phyloP scores from a whole-genome alignment of 2,329 filamentous ascomycete genomes.

The Ophiostoma fasciatum region DNA sequence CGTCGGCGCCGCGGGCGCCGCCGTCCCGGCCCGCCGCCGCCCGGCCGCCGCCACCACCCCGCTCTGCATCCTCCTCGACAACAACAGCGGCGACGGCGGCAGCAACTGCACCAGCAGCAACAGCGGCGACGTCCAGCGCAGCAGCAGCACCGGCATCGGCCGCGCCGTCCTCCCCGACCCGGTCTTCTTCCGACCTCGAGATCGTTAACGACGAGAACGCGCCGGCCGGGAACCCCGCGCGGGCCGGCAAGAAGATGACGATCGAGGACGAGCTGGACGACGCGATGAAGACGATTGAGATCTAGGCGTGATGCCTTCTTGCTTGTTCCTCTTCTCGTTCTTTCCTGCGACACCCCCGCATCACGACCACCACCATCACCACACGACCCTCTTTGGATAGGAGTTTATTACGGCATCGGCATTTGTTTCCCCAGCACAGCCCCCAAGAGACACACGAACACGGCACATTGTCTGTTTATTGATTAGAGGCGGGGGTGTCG shows the following conservation, averaged over 20 bases:
- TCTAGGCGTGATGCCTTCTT: conserved; percentile 21
- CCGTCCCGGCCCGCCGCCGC: conserved; percentile 17
- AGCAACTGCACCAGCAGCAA: conserved; percentile 1
- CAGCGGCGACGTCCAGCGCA: not conserved
- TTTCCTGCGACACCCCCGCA: conserved; percentile 1
- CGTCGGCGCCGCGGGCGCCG: conserved; percentile 38
- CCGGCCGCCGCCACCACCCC: not conserved
- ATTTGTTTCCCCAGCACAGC: no score
- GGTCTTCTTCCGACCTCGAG: no score
- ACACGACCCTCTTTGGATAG: conserved; percentile 9
- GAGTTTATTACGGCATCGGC: conserved; percentile 10
- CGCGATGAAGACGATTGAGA: conserved; percentile 48
- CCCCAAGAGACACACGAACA: conserved; percentile 4
- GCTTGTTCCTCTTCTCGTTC: not conserved
- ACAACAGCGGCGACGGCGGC: not conserved
- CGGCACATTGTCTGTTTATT: conserved; percentile 4
- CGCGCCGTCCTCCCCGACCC: no score
- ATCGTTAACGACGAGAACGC: conserved; percentile 4
- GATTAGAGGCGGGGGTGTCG: no score
- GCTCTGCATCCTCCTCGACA: not conserved
- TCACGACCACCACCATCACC: not conserved
- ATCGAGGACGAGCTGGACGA: conserved; percentile 22
- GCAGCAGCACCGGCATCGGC: not conserved
- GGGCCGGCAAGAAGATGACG: not conserved
- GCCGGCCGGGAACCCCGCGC: not conserved